Evolutionary conservation across 495 filamentous ascomycete species (phyloP), one percentile per base, ranked within the genome.

Genomic region (Bacidia gigantensis): DNA sequence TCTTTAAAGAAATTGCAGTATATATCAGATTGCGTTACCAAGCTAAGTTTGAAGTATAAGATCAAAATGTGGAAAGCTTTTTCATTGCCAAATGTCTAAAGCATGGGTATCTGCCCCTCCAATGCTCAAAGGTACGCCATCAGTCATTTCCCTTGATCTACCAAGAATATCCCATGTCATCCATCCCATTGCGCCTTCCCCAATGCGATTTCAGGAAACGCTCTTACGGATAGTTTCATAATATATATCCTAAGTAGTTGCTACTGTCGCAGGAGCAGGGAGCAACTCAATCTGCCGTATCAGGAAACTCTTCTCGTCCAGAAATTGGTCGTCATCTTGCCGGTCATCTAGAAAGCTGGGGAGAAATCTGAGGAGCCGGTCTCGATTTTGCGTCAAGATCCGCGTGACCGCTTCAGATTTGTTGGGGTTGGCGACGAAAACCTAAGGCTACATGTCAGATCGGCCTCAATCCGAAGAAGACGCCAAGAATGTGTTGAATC

Each of bases 311-410:
- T 95, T 85, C 76, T 99, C 93, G 60, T 99, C 93, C 50, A 85
- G 88, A 65, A 99, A 99, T 65, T 99, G 93, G 62, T 96, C 93
- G 65, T 99, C 93, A 46, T 99, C 93, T 10, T 85, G 94, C 44
- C 93, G 76, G 60, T 99, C 93, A 60, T 94, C 90, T 23, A 97
- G 69, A 65, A 99, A 99, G 52, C 82, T 82, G 3, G 85, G 84
- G 47, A 99, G 66, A 66, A 97, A 99, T 57, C 77, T 81, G 47
- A 97, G 68, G 10, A 99, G 72, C 56, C 85, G 85, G 55, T 96
- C 89, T 44, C 89, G 79, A 65, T 99, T 99, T 72, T 93, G 95
- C 56, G 95, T 79, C 50, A 99, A 67, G 61, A 99, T 96, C 60
- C 88, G 85, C 60, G 95, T 87, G 39, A 99, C 93, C 10, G 87